Conservation (phyloP, 495 filamentous ascomycete species). For the Penicillium antarcticum region DNA sequence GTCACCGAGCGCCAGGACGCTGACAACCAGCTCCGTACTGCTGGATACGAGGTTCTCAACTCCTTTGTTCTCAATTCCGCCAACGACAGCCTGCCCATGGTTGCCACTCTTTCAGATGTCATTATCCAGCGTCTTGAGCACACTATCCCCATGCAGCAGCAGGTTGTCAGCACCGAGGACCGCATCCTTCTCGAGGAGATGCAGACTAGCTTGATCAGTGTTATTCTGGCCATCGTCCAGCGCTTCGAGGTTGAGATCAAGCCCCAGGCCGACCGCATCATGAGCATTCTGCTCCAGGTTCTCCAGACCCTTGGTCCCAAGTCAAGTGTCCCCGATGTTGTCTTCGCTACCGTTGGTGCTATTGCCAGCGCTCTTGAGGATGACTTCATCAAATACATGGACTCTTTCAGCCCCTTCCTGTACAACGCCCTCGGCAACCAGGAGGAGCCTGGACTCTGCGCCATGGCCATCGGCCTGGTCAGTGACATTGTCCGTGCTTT, state of each 20-base stretch:
- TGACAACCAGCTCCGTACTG: slow-evolving; percentile 94
- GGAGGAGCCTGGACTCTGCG: slow-evolving; percentile 88
- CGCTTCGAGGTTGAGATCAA: slow-evolving; percentile 87
- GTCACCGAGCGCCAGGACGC: slow-evolving; percentile 79
- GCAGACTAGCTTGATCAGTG: slow-evolving; percentile 90
- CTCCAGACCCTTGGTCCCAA: slow-evolving; percentile 74
- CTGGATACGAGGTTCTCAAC: slow-evolving; percentile 96
- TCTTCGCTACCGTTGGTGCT: slow-evolving; percentile 85
- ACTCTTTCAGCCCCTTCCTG: slow-evolving; percentile 82
- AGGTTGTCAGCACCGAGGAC: slow-evolving; percentile 96
- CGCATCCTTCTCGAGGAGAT: slow-evolving; percentile 93
- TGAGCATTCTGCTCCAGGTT: slow-evolving; percentile 79
- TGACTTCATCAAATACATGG: slow-evolving; percentile 95
- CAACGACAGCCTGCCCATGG: slow-evolving; percentile 73
- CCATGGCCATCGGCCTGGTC: slow-evolving; percentile 95
- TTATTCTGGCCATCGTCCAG: slow-evolving; percentile 86
- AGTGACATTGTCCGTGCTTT: slow-evolving; percentile 92
- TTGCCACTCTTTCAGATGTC: slow-evolving; percentile 78
- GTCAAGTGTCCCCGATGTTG: slow-evolving; percentile 89
- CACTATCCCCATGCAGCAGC: slow-evolving; percentile 84
- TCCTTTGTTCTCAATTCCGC: slow-evolving; percentile 88
- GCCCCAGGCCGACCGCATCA: slow-evolving; percentile 89
- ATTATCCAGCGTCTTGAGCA: slow-evolving; percentile 86
- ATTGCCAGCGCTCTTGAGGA: slow-evolving; percentile 85
- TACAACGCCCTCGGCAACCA: slow-evolving; percentile 92